phyloP scores from a whole-genome alignment of 495 filamentous ascomycete genomes.

The Bombardia bombarda region DNA sequence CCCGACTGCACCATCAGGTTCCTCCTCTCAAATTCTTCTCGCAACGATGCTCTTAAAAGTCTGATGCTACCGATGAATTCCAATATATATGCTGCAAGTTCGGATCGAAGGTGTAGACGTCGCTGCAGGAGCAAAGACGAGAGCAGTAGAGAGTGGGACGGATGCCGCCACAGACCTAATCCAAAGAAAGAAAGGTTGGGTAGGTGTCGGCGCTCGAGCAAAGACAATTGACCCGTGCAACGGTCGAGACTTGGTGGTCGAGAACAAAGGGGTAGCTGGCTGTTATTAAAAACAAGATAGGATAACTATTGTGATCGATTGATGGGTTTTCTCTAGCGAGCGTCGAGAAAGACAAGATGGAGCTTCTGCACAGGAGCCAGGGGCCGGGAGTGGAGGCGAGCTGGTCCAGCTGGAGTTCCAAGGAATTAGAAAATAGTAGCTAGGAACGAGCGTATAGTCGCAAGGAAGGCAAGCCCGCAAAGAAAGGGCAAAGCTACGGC shows the following conservation, averaged over 20 bases:
- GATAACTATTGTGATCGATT: conserved; percentile 13
- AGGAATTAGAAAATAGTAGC: conserved; percentile 13
- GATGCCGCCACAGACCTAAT: conserved; percentile 5
- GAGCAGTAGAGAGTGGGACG: not conserved
- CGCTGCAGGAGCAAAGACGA: not conserved
- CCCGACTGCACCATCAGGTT: not conserved
- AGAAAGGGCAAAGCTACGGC: conserved; percentile 6
- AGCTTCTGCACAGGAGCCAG: not conserved
- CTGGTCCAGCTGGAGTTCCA: conserved; percentile 2
- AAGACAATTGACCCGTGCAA: conserved; percentile 13
- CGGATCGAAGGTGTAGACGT: not conserved
- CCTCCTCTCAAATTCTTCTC: not conserved
- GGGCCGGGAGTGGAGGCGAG: not conserved
- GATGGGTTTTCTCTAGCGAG: conserved; percentile 5
- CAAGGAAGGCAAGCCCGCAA: conserved; percentile 6
- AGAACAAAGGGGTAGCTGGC: conserved; percentile 15
- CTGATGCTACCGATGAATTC: not conserved
- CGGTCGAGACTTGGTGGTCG: conserved; percentile 10
- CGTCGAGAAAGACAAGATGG: not conserved
- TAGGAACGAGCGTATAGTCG: conserved; percentile 13
- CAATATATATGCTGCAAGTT: not conserved
- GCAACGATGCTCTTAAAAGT: not conserved
- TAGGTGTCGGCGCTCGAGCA: conserved; percentile 4
- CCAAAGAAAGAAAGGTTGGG: conserved; percentile 20
- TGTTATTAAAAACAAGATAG: conserved; percentile 15